Evolutionary conservation across 805 yeast genomes (phyloP), one percentile per base, ranked within the genome.

Genomic region (Candida peoriensis): DNA sequence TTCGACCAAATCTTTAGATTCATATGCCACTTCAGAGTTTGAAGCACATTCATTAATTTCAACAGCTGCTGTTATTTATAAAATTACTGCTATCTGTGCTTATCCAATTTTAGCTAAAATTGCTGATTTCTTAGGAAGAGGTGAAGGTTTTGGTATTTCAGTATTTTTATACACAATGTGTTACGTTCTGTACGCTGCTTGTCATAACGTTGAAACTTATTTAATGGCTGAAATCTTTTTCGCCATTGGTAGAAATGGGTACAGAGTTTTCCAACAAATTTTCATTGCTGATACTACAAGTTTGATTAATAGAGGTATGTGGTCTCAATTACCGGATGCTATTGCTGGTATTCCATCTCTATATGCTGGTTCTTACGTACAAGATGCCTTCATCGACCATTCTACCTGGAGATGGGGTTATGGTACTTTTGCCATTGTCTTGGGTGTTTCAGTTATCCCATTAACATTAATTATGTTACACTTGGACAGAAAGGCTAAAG

Each of bases 321-420:
- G 53, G 46, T 48, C 63, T 5, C 61, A 58, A 35, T 38, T 64
- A 13, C 69, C 68, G 10, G 59, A 55, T 33, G 53, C 58, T 20
- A 22, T 53, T 12, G 46, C 55, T n/a, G 50, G 53, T n/a, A 41
- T 54, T 30, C 58, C 59, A 20, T 37, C 58, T 6, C 27, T 45
- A 10, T 54, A 53, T 21, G 51, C 54, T 18, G 59, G 60, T 33
- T 44, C 54, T 10, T 41, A 46, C 23, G 43, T 56, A 24, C 50
- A 46, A 38, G 58, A 56, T 30, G 54, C 48, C 18, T 44, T 56
- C 37, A 44, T 68, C 18, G 51, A 54, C 4, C 49, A 50, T 26
- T 43, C 53, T 12, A 57, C 63, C 10, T 72, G 77, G 77, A 61
- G 73, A 51, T 64, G 71, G 69, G 76, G 70, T 9, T 68, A 61